Conservation (phyloP, 495 filamentous ascomycete species). For the Penicillium herquei region DNA sequence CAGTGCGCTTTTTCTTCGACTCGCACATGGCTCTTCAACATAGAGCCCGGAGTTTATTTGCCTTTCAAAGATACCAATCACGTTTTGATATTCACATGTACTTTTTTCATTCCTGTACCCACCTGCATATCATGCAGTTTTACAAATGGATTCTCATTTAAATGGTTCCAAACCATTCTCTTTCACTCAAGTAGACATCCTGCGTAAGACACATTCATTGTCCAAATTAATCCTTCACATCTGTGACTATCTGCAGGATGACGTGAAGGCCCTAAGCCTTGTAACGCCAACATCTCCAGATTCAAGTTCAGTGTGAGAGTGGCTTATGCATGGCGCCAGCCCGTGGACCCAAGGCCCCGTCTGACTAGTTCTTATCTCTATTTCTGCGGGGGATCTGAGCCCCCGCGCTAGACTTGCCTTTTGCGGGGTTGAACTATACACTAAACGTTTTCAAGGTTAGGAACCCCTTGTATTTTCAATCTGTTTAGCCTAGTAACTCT, state of each 20-base stretch:
- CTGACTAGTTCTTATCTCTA: background rate
- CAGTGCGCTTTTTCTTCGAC: no score
- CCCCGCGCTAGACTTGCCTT: background rate
- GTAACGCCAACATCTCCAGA: no score
- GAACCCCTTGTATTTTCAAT: background rate
- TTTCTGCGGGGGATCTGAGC: background rate
- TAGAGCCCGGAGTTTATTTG: background rate
- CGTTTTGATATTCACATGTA: background rate
- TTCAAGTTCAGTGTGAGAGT: no score
- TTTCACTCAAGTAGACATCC: no score
- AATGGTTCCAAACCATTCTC: no score
- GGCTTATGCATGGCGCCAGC: conserved; percentile 3
- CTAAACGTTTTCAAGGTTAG: background rate
- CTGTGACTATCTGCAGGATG: no score
- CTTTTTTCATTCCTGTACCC: background rate
- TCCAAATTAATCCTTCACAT: no score
- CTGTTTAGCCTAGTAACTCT: background rate
- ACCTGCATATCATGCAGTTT: background rate
- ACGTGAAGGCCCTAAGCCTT: no score
- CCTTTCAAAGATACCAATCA: conserved; percentile 7
- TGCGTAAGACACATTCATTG: no score
- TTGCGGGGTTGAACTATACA: background rate
- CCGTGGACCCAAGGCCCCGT: background rate
- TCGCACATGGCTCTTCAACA: no score
- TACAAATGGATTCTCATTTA: no score